phyloP scores from a whole-genome alignment of 2,329 filamentous ascomycete species.

The Microdochium nivale region DNA sequence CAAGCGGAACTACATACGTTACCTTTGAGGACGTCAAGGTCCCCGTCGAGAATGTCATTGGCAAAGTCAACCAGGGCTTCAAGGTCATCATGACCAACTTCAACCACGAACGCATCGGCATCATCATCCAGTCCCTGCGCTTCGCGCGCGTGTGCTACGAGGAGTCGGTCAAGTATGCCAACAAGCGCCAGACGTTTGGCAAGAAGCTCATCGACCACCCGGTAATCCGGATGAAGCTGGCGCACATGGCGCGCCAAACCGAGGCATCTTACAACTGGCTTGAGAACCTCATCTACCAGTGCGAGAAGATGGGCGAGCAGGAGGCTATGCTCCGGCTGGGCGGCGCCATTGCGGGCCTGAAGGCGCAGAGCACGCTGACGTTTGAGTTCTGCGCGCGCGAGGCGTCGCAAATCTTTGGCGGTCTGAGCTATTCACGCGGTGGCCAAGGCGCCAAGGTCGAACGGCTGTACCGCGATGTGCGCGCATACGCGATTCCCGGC shows the following conservation, averaged over 20 bases:
- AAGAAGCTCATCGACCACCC: constrained; percentile 95
- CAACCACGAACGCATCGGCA: constrained; percentile 98
- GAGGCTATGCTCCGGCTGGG: constrained; percentile 95
- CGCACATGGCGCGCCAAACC: constrained; percentile 96
- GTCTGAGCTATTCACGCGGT: constrained; percentile 82
- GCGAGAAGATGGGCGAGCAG: constrained; percentile 83
- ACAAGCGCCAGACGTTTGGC: constrained; percentile 95
- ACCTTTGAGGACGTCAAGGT: constrained; percentile 99
- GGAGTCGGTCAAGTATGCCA: constrained; percentile 90
- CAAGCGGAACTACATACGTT: constrained; percentile 89
- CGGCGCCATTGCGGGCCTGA: constrained; percentile 85
- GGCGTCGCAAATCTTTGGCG: constrained; percentile 95
- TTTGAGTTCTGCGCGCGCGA: constrained; percentile 98
- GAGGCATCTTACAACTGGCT: constrained; percentile 97
- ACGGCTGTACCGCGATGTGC: constrained; percentile 86
- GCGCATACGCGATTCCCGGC: constrained; percentile 93
- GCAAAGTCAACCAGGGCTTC: constrained; percentile 98
- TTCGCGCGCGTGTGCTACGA: constrained; percentile 97
- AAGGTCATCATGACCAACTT: constrained; percentile 99
- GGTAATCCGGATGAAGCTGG: constrained; percentile 94
- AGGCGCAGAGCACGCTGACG: constrained; percentile 87
- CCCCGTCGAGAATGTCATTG: constrained; percentile 95
- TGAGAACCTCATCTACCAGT: constrained; percentile 91
- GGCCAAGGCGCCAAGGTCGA: constrained; percentile 95
- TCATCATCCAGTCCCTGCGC: constrained; percentile 93